Conservation (phyloP, 345 rosid species). For the Eutrema japonicum region DNA sequence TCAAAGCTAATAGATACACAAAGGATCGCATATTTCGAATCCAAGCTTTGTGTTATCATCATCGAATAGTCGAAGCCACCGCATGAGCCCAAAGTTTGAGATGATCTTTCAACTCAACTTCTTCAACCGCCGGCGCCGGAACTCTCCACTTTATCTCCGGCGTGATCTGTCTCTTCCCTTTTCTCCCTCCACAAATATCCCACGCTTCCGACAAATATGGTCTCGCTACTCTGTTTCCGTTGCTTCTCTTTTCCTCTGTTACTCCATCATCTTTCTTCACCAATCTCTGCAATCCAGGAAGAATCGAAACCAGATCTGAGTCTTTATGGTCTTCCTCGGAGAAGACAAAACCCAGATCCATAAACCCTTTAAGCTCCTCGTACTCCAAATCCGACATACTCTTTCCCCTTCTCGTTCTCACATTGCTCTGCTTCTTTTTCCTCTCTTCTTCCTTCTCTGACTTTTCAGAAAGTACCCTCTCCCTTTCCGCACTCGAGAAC, state of each 20-base stretch:
- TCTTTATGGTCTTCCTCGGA: conserved; percentile 62
- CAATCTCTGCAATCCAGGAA: conserved; percentile 67
- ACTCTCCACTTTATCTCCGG: conserved; percentile 52
- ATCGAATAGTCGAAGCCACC: conserved; percentile 65
- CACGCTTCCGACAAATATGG: conserved; percentile 73
- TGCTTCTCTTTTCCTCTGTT: conserved; percentile 22
- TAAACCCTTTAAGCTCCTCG: conserved; percentile 73
- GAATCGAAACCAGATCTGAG: conserved; percentile 52
- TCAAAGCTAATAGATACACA: conserved; percentile 2
- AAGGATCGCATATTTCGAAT: not conserved
- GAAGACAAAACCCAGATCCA: conserved; percentile 80
- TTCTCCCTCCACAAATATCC: conserved; percentile 49
- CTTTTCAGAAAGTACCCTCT: conserved; percentile 13
- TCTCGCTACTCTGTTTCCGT: conserved; percentile 42
- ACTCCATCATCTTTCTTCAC: conserved; percentile 36
- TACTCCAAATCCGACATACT: conserved; percentile 70
- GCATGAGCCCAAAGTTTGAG: conserved; percentile 71
- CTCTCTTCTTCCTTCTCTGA: conserved; percentile 29
- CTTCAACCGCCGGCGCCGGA: conserved; percentile 46
- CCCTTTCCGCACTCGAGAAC: conserved; percentile 17
- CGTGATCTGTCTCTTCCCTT: conserved; percentile 31
- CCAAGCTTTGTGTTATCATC: conserved; percentile 35
- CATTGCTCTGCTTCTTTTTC: conserved; percentile 30
- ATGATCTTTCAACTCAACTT: conserved; percentile 59
- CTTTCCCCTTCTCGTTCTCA: conserved; percentile 46